These are phyloP conservation scores for Aureobasidium mangrovei DNA, from an alignment of 2,329 filamentous ascomycete species.

Conservation along the genomic window DNA sequence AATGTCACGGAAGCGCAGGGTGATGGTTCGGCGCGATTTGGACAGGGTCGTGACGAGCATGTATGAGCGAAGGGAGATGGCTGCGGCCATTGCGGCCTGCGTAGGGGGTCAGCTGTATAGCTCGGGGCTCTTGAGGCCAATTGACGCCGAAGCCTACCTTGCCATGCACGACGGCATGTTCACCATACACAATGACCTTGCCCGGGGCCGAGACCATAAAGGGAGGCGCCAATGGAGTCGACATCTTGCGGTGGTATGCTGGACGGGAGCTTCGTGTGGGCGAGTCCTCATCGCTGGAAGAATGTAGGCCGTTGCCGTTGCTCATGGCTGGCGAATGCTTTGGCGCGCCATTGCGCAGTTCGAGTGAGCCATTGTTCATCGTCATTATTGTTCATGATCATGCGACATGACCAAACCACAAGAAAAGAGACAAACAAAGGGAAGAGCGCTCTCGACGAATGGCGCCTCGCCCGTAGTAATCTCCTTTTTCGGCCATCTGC, in stretches of 20 bases:
- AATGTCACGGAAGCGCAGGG: slow-evolving; percentile 84
- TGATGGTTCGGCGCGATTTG: slow-evolving; percentile 82
- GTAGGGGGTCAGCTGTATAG: not conserved
- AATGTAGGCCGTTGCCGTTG: not conserved
- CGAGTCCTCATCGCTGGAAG: slow-evolving; percentile 3
- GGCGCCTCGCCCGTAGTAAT: slow-evolving; percentile 3
- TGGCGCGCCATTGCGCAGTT: slow-evolving; percentile 4
- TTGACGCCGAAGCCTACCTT: slow-evolving; percentile 51
- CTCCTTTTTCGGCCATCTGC: too few relatives aligned
- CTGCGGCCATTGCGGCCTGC: slow-evolving; percentile 82
- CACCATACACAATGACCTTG: slow-evolving; percentile 96
- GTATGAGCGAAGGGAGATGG: slow-evolving; percentile 91
- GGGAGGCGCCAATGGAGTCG: slow-evolving; percentile 28
- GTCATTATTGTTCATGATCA: slow-evolving; percentile 5
- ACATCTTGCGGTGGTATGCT: slow-evolving; percentile 11
- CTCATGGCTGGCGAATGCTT: not conserved
- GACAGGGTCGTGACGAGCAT: slow-evolving; percentile 90
- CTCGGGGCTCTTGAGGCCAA: not conserved
- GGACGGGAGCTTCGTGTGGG: not conserved
- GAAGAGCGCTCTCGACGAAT: not conserved
- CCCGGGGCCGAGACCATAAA: slow-evolving; percentile 98
- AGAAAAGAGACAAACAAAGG: not conserved
- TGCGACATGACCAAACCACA: not conserved
- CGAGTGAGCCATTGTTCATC: not conserved
- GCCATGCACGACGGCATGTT: slow-evolving; percentile 95